Percentiles rank a stretch among this genome's conserved stretches.
phyloP scores from a whole-genome alignment of 371 early-diverging fungal species.

The Mucor plumbeus region DNA sequence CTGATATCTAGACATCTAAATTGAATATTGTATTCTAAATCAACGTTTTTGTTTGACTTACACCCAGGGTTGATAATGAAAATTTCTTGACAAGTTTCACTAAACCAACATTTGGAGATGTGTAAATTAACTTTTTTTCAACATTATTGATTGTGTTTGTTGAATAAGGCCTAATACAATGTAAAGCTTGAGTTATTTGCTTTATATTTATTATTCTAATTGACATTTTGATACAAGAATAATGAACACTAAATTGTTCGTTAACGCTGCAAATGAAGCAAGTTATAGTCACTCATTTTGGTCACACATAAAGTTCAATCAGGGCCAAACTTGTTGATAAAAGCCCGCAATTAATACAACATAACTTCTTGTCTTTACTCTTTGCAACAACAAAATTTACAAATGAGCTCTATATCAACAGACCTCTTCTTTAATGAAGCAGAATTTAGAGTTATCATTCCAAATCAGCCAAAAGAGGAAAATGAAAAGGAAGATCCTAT shows the following conservation, averaged over 20 bases:
- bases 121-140: slow-evolving; percentile 34
- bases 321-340: slow-evolving; percentile 4
- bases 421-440: slow-evolving; percentile 59
- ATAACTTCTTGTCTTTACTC: not conserved
- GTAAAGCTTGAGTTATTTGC: not conserved
- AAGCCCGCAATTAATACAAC: not conserved
- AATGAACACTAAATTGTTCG: too few species aligned
- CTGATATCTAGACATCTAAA: slow-evolving; percentile 38
- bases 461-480: slow-evolving; percentile 48
- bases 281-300: not conserved
- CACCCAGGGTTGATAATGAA: slow-evolving; percentile 46
- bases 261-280: too few species aligned
- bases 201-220: not conserved
- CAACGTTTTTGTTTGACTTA: slow-evolving; percentile 18
- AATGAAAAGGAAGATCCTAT: slow-evolving; percentile 22
- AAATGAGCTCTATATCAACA: slow-evolving; percentile 30
- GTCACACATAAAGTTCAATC: not conserved
- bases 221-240: not conserved
- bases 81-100: slow-evolving; percentile 49
- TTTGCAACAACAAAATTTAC: not conserved
- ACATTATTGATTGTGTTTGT: not conserved
- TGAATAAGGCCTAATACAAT: not conserved
- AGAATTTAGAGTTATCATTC: slow-evolving; percentile 72
- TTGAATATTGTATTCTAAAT: too few species aligned
- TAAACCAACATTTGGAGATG: slow-evolving; percentile 40